Evolutionary conservation across 2,329 filamentous ascomycete genomes (phyloP).

Genomic region (Eutypa lata): DNA sequence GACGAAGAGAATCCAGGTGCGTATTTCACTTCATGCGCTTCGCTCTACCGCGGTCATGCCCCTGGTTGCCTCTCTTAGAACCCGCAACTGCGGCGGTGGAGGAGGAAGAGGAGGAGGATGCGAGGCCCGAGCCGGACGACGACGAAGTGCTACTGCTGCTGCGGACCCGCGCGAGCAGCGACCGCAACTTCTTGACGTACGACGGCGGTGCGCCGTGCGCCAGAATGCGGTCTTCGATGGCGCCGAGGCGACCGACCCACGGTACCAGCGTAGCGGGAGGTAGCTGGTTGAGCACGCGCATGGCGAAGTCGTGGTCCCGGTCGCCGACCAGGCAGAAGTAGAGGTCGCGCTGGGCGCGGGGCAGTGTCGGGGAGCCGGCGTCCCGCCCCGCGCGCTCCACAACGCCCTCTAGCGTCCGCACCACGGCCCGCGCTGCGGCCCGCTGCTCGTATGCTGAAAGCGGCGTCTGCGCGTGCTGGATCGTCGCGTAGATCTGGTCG

Average conservation of each 20-base stretch:
- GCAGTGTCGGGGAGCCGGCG: conserved; percentile 13
- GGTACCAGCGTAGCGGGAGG: conserved; percentile 14
- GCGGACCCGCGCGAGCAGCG: conserved; percentile 26
- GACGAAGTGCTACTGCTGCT: too few relatives aligned
- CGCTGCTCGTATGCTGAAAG: conserved; percentile 36
- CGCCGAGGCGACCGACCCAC: conserved; percentile 27
- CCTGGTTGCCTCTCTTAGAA: conserved; percentile 21
- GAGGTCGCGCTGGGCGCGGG: conserved; percentile 39
- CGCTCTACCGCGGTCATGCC: conserved; percentile 15
- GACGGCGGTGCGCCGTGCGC: conserved; percentile 21
- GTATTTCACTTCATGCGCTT: conserved; percentile 24
- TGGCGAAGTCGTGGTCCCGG: conserved; percentile 40
- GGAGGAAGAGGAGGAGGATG: conserved; percentile 1
- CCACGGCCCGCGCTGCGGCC: conserved; percentile 45
- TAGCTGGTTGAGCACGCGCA: conserved; percentile 36
- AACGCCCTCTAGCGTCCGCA: conserved; percentile 46
- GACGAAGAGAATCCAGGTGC: too few relatives aligned
- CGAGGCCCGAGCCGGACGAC: conserved; percentile 5
- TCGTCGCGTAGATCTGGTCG: conserved; percentile 38
- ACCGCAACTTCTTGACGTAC: conserved; percentile 27
- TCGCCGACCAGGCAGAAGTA: conserved; percentile 47
- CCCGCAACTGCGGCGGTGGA: conserved; percentile 3
- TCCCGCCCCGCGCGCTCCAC: conserved; percentile 35
- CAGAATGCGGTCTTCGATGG: conserved; percentile 27
- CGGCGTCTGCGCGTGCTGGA: conserved; percentile 36